phyloP scores from a whole-genome alignment of 805 yeast species.

The Cephaloascus fragrans region DNA sequence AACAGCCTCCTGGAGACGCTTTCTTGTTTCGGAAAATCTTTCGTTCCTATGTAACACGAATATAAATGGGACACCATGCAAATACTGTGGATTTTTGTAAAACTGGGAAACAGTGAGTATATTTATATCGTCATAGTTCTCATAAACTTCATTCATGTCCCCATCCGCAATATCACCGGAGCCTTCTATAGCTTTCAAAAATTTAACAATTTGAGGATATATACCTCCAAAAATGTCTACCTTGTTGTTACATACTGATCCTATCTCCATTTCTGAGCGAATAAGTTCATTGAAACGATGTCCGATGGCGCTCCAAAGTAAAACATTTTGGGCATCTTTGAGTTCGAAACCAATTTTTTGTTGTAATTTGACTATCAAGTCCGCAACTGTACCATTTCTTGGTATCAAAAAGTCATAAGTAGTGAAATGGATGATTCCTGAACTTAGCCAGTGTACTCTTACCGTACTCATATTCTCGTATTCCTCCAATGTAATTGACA shows the following conservation, averaged over 20 bases:
- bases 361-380: constrained; percentile 46
- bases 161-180: constrained; percentile 13
- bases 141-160: constrained; percentile 13
- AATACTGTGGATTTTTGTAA: constrained; percentile 51
- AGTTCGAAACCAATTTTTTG: constrained; percentile 42
- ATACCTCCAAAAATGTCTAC: constrained; percentile 28
- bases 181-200: constrained; percentile 23
- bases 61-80: constrained; percentile 82
- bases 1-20: constrained; percentile 55
- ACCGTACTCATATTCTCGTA: constrained; percentile 67
- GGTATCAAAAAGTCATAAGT: constrained; percentile 63
- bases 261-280: constrained; percentile 24
- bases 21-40: constrained; percentile 47
- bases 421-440: constrained; percentile 62
- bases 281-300: constrained; percentile 26
- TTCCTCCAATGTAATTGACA: constrained; percentile 66
- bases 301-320: constrained; percentile 48
- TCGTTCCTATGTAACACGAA: constrained; percentile 68
- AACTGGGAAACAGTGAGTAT: constrained; percentile 69
- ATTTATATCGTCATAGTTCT: constrained; percentile 16
- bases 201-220: constrained; percentile 30
- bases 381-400: constrained; percentile 42
- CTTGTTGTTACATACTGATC: constrained; percentile 18
- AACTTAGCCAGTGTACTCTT: constrained; percentile 62
- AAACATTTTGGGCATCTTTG: constrained; percentile 32